phyloP scores from a whole-genome alignment of 352 stramenopile species.

The Thraustochytrium sp. region DNA sequence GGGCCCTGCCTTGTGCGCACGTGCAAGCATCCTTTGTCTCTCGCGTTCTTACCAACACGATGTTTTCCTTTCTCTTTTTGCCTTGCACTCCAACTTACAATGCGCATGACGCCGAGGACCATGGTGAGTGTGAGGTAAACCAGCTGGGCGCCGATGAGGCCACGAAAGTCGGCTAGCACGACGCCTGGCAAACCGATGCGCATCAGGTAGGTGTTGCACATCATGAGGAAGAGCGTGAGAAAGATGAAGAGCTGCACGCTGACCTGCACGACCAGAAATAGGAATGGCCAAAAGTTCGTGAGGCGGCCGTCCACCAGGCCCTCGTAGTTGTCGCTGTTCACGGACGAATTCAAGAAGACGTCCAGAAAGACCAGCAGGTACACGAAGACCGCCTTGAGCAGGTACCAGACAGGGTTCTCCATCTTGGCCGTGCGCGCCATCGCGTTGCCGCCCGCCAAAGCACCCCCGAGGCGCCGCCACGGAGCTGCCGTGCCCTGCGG shows the following conservation, averaged over 20 bases:
- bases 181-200: slow-evolving; percentile 25
- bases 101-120: slow-evolving; percentile 19
- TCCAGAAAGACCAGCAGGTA: slow-evolving; percentile 14
- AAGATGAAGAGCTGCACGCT: slow-evolving; percentile 42
- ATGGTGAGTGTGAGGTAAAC: slow-evolving; percentile 24
- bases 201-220: slow-evolving; percentile 44
- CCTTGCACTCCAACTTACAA: background rate
- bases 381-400: slow-evolving; percentile 25
- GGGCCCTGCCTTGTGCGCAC: too few relatives aligned
- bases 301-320: slow-evolving; percentile 10
- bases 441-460: too few relatives aligned
- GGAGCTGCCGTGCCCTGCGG: too few relatives aligned
- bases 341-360: slow-evolving; percentile 27
- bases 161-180: slow-evolving; percentile 16
- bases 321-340: slow-evolving; percentile 43
- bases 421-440: background rate
- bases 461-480: too few relatives aligned
- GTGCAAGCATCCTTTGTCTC: too few relatives aligned
- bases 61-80: background rate
- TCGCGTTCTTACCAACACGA: background rate
- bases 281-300: slow-evolving; percentile 37
- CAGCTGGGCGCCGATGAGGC: background rate
- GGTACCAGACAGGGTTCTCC: slow-evolving; percentile 33
- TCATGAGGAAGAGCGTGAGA: slow-evolving; percentile 34
- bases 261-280: slow-evolving; percentile 19